phyloP scores from a whole-genome alignment of 345 rosid genomes.

The Brassica incana region DNA sequence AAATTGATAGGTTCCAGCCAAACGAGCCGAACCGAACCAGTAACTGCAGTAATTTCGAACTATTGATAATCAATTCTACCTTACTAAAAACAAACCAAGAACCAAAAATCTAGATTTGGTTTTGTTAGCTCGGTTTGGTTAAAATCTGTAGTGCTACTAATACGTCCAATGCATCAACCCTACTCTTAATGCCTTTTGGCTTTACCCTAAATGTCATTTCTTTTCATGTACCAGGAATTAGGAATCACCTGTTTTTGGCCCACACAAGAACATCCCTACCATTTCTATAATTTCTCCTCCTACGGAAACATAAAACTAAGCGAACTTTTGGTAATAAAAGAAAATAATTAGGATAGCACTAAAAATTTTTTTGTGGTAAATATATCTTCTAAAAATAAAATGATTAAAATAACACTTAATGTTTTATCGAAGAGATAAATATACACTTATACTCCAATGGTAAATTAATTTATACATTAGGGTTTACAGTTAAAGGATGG shows the following conservation, averaged over 20 bases:
- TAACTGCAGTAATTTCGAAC: not conserved
- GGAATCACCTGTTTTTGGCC: conserved; percentile 25
- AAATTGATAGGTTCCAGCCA: not conserved
- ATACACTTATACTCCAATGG: too few relatives aligned
- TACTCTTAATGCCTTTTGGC: conserved; percentile 21
- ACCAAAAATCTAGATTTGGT: not conserved
- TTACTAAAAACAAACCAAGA: not conserved
- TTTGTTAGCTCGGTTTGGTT: not conserved
- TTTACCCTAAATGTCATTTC: conserved; percentile 20
- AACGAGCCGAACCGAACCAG: not conserved
- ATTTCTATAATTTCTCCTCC: not conserved
- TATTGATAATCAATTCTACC: not conserved
- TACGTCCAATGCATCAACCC: conserved; percentile 9
- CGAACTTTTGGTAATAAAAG: not conserved
- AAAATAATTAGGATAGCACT: too few relatives aligned
- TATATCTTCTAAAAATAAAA: too few relatives aligned
- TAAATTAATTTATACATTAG: too few relatives aligned
- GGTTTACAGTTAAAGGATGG: too few relatives aligned
- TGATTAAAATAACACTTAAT: too few relatives aligned
- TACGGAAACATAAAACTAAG: conserved; percentile 19
- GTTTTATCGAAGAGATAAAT: too few relatives aligned
- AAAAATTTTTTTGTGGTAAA: too few relatives aligned
- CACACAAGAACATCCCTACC: conserved; percentile 11
- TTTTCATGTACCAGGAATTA: conserved; percentile 11
- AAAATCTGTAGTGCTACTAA: not conserved